phyloP scores from a whole-genome alignment of 441 rosid species.

The Viola pubescens region DNA sequence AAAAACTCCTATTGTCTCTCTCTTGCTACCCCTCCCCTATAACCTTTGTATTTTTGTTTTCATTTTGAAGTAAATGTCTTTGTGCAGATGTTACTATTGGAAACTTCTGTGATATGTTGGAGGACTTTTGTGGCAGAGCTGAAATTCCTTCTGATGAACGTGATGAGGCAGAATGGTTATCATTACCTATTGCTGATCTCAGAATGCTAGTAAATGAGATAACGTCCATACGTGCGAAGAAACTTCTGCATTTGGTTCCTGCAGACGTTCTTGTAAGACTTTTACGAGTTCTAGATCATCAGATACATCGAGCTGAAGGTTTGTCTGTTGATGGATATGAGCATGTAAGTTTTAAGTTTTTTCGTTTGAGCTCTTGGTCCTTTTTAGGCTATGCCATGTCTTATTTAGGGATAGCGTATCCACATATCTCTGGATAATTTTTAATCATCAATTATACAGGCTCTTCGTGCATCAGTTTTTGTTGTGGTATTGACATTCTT shows the following conservation, averaged over 20 bases:
- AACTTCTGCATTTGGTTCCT: conserved; percentile 80
- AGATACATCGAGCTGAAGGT: conserved; percentile 98
- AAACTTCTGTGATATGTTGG: conserved; percentile 68
- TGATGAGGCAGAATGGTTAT: conserved; percentile 82
- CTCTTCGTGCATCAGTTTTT: too few relatives aligned
- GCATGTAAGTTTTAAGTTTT: conserved; percentile 47
- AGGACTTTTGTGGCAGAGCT: conserved; percentile 78
- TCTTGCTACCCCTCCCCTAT: not conserved
- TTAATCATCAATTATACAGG: too few relatives aligned
- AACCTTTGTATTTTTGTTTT: conserved; percentile 6
- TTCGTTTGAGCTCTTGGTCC: not conserved
- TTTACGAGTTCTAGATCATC: conserved; percentile 77
- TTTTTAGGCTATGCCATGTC: not conserved
- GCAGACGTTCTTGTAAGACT: conserved; percentile 69
- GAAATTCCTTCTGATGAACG: conserved; percentile 74
- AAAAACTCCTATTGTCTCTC: not conserved
- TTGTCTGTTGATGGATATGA: conserved; percentile 62
- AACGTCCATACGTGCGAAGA: conserved; percentile 66
- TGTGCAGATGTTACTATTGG: conserved; percentile 54
- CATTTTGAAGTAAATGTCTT: conserved; percentile 11
- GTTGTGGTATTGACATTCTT: too few relatives aligned
- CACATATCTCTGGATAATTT: not conserved
- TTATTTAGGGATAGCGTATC: not conserved
- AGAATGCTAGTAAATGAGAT: conserved; percentile 77
- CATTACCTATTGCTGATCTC: conserved; percentile 58